phyloP scores from a whole-genome alignment of 2,329 filamentous ascomycete species.

The Fusarium sulawesiense region DNA sequence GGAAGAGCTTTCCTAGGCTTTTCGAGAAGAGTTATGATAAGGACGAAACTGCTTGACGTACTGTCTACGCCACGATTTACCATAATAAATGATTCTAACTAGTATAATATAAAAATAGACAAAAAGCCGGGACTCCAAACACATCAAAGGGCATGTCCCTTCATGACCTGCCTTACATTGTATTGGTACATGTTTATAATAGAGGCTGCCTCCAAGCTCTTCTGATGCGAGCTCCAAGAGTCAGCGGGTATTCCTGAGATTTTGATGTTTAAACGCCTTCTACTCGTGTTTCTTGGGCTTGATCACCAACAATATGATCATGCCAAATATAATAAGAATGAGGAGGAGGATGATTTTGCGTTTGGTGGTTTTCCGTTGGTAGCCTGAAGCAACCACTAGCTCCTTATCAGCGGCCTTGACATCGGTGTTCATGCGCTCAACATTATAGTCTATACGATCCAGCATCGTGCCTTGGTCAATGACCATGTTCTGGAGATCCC shows the following conservation, averaged over 20 bases:
- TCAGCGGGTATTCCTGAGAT: constrained; percentile 32
- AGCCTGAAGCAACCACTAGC: constrained; percentile 86
- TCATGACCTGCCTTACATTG: constrained; percentile 47
- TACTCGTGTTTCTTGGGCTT: constrained; percentile 74
- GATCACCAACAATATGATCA: constrained; percentile 85
- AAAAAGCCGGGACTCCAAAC: constrained; percentile 46
- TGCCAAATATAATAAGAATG: constrained; percentile 81
- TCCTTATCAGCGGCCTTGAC: constrained; percentile 95
- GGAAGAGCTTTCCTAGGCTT: constrained; percentile 47
- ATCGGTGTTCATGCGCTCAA: constrained; percentile 93
- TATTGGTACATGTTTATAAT: constrained; percentile 47
- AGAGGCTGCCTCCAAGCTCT: constrained; percentile 16
- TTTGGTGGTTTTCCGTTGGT: constrained; percentile 89
- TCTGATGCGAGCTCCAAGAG: neutral
- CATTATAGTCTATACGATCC: constrained; percentile 97
- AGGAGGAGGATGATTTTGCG: constrained; percentile 93
- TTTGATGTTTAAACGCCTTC: constrained; percentile 22
- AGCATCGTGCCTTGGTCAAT: constrained; percentile 92
- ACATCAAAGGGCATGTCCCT: constrained; percentile 39
- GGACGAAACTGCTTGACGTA: constrained; percentile 7
- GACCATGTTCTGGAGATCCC: constrained; percentile 95
- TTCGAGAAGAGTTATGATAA: constrained; percentile 46
- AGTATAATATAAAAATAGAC: constrained; percentile 32
- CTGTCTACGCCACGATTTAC: neutral
- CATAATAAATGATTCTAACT: constrained; percentile 33